Evolutionary conservation across 208 protist species (phyloP), one percentile per base, ranked within the genome.

Genomic region (Trypanosoma scelopori): DNA sequence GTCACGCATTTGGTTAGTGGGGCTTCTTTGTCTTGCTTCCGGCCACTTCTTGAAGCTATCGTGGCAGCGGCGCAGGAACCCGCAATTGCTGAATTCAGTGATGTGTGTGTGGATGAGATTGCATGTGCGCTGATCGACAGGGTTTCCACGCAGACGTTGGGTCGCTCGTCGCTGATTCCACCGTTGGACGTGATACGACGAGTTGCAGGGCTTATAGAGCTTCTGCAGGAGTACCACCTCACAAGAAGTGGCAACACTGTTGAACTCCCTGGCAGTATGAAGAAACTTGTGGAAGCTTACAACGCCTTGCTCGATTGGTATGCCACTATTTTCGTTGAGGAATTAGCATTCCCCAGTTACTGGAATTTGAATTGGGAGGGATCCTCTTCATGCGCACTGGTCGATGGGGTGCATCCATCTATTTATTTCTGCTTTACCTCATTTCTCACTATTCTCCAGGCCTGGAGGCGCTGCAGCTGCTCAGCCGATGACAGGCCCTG

Each of bases 381-480:
- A 12, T 35, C 65, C 5, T 59, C 59, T 16, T 11, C 13, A n/a
- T 23, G 1, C 9, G 13, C 55, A 20, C 68, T 59, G n/a, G 23
- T 73, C 3, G 30, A 67, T 35, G 59, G 59, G n/a, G 68, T 66
- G 25, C 59, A 73, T 42, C 68, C 68, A 5, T 22, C 52, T 13
- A 66, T 73, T 22, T 66, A 66, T 42, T 67, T 65, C 49, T 73
- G 57, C 23, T 73, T 73, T 35, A 67, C 27, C 18, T 43, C 68
- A 12, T 39, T 65, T 3, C 43, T 55, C 13, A 35, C 22, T 28
- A 18, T 66, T 46, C 52, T 73, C 9, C 51, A 59, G 12, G 13
- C 43, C 13, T 51, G 51, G 20, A 56, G 13, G 30, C 28, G 32
- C n/a, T 25, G 46, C 7, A 32, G 11, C 18, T 22, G 41, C 13